Evolutionary conservation across 352 stramenopile species (phyloP).

Genomic region (Pythium scleroteichum): DNA sequence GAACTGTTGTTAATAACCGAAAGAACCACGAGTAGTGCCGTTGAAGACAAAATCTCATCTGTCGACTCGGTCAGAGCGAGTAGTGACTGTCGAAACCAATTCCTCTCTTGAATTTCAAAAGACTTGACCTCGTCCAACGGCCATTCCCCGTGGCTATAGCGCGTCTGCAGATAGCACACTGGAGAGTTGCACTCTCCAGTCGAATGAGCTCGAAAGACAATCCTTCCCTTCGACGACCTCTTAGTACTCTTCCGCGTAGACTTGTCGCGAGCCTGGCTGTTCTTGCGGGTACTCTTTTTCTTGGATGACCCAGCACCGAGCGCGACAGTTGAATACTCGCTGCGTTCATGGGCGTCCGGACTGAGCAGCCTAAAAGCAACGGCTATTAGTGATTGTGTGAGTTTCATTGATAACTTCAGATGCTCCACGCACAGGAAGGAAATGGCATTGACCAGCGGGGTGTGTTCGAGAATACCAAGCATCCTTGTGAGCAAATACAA

Average conservation of each 20-base stretch:
- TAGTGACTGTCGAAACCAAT: constrained; percentile 66
- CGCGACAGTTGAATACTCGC: constrained; percentile 59
- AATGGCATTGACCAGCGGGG: constrained; percentile 81
- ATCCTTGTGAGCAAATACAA: constrained; percentile 77
- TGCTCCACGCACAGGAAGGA: constrained; percentile 57
- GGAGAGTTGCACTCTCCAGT: constrained; percentile 51
- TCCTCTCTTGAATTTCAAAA: constrained; percentile 43
- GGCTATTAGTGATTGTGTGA: neutral
- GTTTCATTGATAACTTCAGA: neutral
- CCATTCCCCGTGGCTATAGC: constrained; percentile 79
- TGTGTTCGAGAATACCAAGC: constrained; percentile 74
- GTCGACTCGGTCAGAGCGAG: constrained; percentile 60
- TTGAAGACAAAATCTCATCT: constrained; percentile 65
- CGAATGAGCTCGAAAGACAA: constrained; percentile 63
- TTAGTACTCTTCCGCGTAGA: constrained; percentile 32
- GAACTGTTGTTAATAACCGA: constrained; percentile 65
- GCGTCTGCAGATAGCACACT: constrained; percentile 78
- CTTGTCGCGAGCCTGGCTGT: constrained; percentile 11
- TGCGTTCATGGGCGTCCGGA: constrained; percentile 55
- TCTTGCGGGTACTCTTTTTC: constrained; percentile 4
- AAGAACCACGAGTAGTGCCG: constrained; percentile 58
- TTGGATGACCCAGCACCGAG: constrained; percentile 39
- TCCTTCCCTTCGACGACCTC: constrained; percentile 20
- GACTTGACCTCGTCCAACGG: constrained; percentile 65
- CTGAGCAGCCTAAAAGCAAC: constrained; percentile 45